phyloP scores from a whole-genome alignment of 202 grass and related monocot species.

The Eragrostis tef region DNA sequence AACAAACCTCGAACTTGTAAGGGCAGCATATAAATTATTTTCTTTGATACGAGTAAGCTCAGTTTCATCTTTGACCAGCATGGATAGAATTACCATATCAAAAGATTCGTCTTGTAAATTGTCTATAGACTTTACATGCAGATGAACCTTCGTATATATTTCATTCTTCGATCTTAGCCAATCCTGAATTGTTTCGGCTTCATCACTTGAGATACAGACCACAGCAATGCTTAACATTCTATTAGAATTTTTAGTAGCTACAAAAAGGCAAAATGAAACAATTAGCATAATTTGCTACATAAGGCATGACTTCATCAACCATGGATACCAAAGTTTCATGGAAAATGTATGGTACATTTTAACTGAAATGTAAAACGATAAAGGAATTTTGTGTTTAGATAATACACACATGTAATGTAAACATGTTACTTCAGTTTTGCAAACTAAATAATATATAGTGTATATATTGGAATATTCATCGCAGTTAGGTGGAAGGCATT shows the following conservation, averaged over 20 bases:
- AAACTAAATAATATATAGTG: too few relatives aligned
- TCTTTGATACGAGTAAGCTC: background rate
- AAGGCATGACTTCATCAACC: background rate
- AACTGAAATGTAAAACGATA: background rate
- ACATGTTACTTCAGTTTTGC: too few relatives aligned
- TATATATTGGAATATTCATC: too few relatives aligned
- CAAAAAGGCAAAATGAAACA: background rate
- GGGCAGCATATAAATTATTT: slow-evolving; percentile 20
- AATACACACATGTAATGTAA: too few relatives aligned
- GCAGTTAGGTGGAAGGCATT: too few relatives aligned
- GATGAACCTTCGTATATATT: slow-evolving; percentile 1
- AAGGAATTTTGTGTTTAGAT: too few relatives aligned
- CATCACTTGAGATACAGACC: background rate
- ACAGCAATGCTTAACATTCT: background rate
- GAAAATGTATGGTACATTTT: background rate
- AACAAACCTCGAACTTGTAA: slow-evolving; percentile 22
- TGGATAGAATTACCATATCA: slow-evolving; percentile 1
- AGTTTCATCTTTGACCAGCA: background rate
- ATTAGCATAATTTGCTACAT: background rate
- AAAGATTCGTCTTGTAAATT: slow-evolving; percentile 1
- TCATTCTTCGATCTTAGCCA: background rate
- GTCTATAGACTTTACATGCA: background rate
- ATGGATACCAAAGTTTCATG: background rate
- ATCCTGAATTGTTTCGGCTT: background rate
- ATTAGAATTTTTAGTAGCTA: background rate